Evolutionary conservation across 2,329 filamentous ascomycete genomes (phyloP), one percentile per base, ranked within the genome.

Genomic region (Penicillium sp.): DNA sequence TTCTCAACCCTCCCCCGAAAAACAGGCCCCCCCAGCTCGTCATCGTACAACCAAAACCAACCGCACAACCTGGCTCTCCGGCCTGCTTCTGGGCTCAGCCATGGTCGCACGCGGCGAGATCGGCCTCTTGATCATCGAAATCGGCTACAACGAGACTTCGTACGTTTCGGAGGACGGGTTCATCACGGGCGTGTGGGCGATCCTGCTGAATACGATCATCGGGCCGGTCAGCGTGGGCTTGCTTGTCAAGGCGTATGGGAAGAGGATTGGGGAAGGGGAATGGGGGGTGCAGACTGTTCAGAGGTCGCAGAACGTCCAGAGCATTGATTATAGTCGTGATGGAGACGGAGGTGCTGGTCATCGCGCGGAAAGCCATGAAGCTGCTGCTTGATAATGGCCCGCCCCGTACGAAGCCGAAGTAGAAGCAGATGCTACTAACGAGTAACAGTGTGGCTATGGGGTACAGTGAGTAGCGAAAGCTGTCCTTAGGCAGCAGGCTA

Each of bases 131-230:
- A 73, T 75, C 17, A 73, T 74, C 17, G 72, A 75, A 49, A 69
- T 75, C 7, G 73, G 73, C 4, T 70, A 72, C 26, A 75, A 75
- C 7, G 64, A 72, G 41, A 73, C 72, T 2, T 72, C 57, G 1
- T 63, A 81, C 1, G 79, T 84, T 21, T 78, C 83, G 29, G 63
- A 72, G 19, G 70, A 70, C 0, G 70, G 66, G 0, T 72, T 72
- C 26, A 69, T 71, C 30, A 71, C 72, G 13, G 71, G 65, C 0
- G 68, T 75, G 0, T 75, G 73, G 73, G 73, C 73, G 0, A 75
- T 75, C 46, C 63, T 75, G 11, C 59, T 75, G 1, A 75, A 75
- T 47, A 75, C 73, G 3, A 75, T 75, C 8, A 67, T 74, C 23
- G 71, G 70, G 3, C 71, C 73, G 6, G 66, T 72, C 4, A 58